These are phyloP conservation scores for Vigna angularis DNA, from an alignment of 306 rosid genomes.

Conservation along the genomic window DNA sequence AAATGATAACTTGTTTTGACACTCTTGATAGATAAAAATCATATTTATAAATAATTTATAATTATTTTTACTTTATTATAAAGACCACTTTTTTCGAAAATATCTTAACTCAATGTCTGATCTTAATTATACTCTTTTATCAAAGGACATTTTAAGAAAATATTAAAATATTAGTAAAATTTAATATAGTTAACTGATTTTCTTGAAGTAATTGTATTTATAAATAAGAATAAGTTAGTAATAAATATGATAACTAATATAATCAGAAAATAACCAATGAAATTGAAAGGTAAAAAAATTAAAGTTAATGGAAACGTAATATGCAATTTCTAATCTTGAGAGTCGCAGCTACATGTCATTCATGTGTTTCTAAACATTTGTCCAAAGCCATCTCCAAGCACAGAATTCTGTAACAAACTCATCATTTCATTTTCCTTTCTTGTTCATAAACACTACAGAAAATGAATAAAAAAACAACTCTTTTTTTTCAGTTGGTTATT, in stretches of 20 bases:
- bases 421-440: slow-evolving; percentile 39
- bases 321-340: no score
- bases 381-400: slow-evolving; percentile 35
- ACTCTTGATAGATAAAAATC: background rate
- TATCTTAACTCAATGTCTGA: no score
- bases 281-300: background rate
- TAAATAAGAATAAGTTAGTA: background rate
- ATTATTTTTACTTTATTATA: no score
- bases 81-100: no score
- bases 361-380: slow-evolving; percentile 36
- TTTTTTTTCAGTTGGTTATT: background rate
- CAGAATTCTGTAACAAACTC: slow-evolving; percentile 52
- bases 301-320: background rate
- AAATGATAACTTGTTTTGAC: background rate
- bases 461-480: no score
- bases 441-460: background rate
- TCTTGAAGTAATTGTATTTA: no score
- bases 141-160: no score
- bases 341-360: slow-evolving; percentile 37
- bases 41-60: no score
- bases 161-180: no score
- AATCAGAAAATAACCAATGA: background rate
- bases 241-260: background rate
- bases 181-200: no score
- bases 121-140: no score